phyloP scores from a whole-genome alignment of 768 basidiomycete genomes.

The Leccinum imitatum region DNA sequence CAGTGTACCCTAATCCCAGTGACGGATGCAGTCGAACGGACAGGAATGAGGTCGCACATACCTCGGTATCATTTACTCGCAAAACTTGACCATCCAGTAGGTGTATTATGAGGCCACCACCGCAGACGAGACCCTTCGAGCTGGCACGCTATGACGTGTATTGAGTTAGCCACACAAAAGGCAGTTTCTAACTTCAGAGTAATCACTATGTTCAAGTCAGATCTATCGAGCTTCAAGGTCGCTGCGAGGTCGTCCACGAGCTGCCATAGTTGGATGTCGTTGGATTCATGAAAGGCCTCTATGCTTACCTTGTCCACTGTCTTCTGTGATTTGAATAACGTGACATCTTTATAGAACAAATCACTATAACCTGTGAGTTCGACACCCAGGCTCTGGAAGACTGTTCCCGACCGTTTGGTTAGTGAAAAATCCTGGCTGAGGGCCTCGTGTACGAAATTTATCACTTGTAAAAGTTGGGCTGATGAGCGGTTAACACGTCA shows the following conservation, averaged over 20 bases:
- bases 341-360: conserved; percentile 84
- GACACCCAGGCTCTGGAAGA: conserved; percentile 10
- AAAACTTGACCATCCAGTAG: conserved; percentile 56
- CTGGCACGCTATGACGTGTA: conserved; percentile 69
- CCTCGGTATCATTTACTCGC: conserved; percentile 57
- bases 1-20: conserved; percentile 56
- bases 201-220: conserved; percentile 75
- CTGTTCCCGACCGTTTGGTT: conserved; percentile 59
- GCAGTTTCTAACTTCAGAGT: background rate
- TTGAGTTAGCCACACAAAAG: conserved; percentile 10
- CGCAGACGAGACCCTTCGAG: conserved; percentile 84
- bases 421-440: conserved; percentile 50
- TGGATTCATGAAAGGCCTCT: background rate
- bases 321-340: conserved; percentile 73
- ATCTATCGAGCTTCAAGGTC: conserved; percentile 68
- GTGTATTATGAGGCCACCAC: conserved; percentile 57
- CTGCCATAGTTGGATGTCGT: conserved; percentile 38
- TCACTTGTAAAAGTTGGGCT: conserved; percentile 71
- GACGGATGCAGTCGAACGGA: background rate
- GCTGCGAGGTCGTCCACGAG: conserved; percentile 89
- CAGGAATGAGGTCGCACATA: conserved; percentile 20
- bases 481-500: conserved; percentile 1
- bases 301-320: conserved; percentile 69
- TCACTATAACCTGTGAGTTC: conserved; percentile 50
- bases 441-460: conserved; percentile 71